Percentiles rank a stretch among this genome's conserved stretches.
Evolutionary conservation across 441 rosid genomes (phyloP).

Genomic region (Manihot esculenta): DNA sequence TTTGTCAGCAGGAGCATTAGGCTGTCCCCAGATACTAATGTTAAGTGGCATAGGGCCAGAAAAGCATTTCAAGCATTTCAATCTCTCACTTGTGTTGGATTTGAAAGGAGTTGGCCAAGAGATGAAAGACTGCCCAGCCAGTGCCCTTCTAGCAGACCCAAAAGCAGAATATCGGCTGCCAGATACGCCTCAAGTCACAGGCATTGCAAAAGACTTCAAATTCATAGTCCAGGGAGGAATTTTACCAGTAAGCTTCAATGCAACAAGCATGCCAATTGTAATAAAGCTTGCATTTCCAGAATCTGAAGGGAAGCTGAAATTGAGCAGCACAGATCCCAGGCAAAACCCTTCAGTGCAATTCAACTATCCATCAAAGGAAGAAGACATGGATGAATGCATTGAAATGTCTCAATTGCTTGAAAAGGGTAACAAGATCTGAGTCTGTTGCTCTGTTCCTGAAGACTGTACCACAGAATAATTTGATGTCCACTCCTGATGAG

Average conservation of each 20-base stretch:
- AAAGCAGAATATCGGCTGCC: slow-evolving; percentile 47
- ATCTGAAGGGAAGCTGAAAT: slow-evolving; percentile 61
- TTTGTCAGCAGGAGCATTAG: slow-evolving; percentile 71
- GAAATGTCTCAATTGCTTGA: slow-evolving; percentile 54
- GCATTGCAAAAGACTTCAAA: slow-evolving; percentile 52
- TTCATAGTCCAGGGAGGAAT: slow-evolving; percentile 59
- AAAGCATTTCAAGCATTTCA: slow-evolving; percentile 42
- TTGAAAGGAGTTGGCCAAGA: slow-evolving; percentile 46
- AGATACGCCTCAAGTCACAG: slow-evolving; percentile 67
- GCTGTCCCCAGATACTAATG: slow-evolving; percentile 72
- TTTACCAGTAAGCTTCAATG: slow-evolving; percentile 46
- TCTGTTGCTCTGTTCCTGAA: slow-evolving; percentile 50
- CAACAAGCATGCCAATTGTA: slow-evolving; percentile 55
- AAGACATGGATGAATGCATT: slow-evolving; percentile 48
- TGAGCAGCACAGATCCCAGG: slow-evolving; percentile 49
- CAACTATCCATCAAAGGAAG: slow-evolving; percentile 55
- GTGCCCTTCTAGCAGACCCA: slow-evolving; percentile 44
- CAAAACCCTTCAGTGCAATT: slow-evolving; percentile 60
- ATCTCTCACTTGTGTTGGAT: slow-evolving; percentile 41
- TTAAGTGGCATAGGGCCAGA: slow-evolving; percentile 70
- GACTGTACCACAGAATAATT: slow-evolving; percentile 31
- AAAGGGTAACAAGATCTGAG: slow-evolving; percentile 51
- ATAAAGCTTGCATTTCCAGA: slow-evolving; percentile 65
- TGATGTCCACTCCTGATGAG: slow-evolving; percentile 32
- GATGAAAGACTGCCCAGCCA: slow-evolving; percentile 64